phyloP scores from a whole-genome alignment of 1,284 basidiomycete species.

The Ceratobasidium sp. region DNA sequence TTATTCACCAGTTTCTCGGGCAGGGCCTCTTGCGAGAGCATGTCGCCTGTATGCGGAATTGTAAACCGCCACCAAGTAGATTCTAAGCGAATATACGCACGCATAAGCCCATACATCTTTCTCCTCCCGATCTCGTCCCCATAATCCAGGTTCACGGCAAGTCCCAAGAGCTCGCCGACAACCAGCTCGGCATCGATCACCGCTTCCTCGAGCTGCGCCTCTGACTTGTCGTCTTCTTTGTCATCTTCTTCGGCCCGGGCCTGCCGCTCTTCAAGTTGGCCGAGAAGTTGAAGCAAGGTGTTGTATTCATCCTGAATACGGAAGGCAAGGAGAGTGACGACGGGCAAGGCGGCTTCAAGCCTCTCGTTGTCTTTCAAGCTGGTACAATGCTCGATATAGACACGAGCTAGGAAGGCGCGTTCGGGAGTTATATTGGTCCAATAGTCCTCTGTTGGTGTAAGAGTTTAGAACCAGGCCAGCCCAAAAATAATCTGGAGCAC shows the following conservation, averaged over 20 bases:
- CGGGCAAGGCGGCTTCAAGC: conserved; percentile 83
- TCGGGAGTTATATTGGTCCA: conserved; percentile 85
- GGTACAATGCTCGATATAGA: conserved; percentile 85
- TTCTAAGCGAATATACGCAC: conserved; percentile 60
- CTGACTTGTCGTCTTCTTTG: conserved; percentile 58
- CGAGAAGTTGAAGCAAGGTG: conserved; percentile 64
- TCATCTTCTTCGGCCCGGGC: conserved; percentile 60
- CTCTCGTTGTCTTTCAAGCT: conserved; percentile 70
- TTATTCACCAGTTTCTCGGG: conserved; percentile 82
- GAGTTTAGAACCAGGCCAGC: background rate
- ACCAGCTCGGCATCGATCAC: conserved; percentile 69
- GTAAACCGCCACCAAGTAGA: conserved; percentile 1
- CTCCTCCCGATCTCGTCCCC: conserved; percentile 94
- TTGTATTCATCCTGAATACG: conserved; percentile 86
- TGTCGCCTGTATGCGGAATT: conserved; percentile 67
- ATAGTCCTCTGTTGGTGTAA: conserved; percentile 66
- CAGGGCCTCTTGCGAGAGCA: conserved; percentile 84
- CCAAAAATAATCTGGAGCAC: conserved; percentile 58
- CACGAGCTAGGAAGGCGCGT: conserved; percentile 83
- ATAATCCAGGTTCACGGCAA: conserved; percentile 89
- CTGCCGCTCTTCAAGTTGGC: conserved; percentile 55
- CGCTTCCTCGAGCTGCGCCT: conserved; percentile 67
- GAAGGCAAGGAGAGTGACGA: conserved; percentile 91
- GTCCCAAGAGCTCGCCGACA: conserved; percentile 81
- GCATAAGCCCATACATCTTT: conserved; percentile 89